Conservation (phyloP, 257 asterid species). For the Solanum sparsipilum region DNA sequence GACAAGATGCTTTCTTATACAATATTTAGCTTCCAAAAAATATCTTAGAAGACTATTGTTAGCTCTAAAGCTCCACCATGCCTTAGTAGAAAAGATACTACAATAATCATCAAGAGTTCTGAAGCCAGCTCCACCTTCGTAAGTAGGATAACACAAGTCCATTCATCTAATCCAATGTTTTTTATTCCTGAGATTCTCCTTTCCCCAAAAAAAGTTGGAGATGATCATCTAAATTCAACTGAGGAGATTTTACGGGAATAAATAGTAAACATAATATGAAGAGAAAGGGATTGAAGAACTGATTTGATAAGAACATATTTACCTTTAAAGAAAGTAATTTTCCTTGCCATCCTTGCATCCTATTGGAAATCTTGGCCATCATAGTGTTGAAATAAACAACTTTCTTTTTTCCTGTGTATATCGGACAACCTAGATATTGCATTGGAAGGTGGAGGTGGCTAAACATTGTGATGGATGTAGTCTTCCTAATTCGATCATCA, state of each 20-base stretch:
- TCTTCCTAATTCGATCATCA: background rate
- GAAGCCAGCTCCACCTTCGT: background rate
- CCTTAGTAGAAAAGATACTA: background rate
- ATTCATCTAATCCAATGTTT: background rate
- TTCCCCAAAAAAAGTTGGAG: background rate
- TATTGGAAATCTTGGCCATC: background rate
- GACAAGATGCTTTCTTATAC: background rate
- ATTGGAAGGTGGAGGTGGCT: background rate
- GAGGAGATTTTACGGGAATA: background rate
- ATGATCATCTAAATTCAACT: background rate
- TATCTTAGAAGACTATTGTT: background rate
- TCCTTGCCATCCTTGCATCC: background rate
- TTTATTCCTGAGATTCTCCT: background rate
- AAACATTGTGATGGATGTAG: background rate
- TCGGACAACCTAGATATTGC: background rate
- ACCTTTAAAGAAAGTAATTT: background rate
- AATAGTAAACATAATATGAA: background rate
- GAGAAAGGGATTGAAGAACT: background rate
- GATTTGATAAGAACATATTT: background rate
- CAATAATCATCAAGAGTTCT: background rate
- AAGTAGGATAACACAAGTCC: background rate
- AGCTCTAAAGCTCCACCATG: background rate
- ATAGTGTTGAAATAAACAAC: background rate
- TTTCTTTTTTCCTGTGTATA: background rate
- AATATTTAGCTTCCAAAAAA: background rate